phyloP scores from a whole-genome alignment of 2,329 filamentous ascomycete species.

The Ramularia collo-cygni region DNA sequence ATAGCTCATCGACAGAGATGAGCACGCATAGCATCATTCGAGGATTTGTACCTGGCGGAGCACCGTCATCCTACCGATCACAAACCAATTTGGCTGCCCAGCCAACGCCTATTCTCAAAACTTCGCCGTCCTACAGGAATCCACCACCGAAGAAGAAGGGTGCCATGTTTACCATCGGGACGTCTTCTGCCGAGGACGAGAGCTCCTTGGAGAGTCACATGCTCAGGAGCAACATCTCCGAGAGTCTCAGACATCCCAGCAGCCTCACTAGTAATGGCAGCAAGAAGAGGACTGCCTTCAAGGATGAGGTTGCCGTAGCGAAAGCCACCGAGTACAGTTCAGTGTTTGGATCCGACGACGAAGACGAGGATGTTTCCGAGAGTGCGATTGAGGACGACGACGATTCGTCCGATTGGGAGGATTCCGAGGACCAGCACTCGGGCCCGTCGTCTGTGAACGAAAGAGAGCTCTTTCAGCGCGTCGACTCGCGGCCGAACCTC shows the following conservation, averaged over 20 bases:
- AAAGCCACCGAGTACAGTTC: conserved; percentile 47
- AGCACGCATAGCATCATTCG: conserved; percentile 67
- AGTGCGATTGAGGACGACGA: conserved; percentile 63
- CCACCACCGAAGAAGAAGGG: conserved; percentile 54
- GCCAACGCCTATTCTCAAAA: conserved; percentile 56
- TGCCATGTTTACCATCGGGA: conserved; percentile 65
- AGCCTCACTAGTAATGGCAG: conserved; percentile 32
- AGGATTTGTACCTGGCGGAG: conserved; percentile 73
- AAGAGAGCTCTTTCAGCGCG: conserved; percentile 75
- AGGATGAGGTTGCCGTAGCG: conserved; percentile 63
- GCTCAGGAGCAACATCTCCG: conserved; percentile 49
- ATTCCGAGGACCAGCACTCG: conserved; percentile 66
- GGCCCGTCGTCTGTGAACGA: conserved; percentile 71
- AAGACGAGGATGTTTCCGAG: conserved; percentile 61
- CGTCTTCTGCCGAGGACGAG: conserved; percentile 77
- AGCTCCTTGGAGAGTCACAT: conserved; percentile 64
- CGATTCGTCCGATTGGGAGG: conserved; percentile 48
- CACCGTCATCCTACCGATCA: conserved; percentile 61
- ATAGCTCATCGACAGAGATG: conserved; percentile 57
- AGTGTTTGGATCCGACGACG: conserved; percentile 54
- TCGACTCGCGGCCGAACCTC: conserved; percentile 80
- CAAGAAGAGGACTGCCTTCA: conserved; percentile 79
- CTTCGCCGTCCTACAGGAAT: conserved; percentile 30
- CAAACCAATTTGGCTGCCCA: conserved; percentile 49
- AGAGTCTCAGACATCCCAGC: conserved; percentile 42